Conservation (phyloP, 768 basidiomycete genomes). For the Tulasnella sp. region DNA sequence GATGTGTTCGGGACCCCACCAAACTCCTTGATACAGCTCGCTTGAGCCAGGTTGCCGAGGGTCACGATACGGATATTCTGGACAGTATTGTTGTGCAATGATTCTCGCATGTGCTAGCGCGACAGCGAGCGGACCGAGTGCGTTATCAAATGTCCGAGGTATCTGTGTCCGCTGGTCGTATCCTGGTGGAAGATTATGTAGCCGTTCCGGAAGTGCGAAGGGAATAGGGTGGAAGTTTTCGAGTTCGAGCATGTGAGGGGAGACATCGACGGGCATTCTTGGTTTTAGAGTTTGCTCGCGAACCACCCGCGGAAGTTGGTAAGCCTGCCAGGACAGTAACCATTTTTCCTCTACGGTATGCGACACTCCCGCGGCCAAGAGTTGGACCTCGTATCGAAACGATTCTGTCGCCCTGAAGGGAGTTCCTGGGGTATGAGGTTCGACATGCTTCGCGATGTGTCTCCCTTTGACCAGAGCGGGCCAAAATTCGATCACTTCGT, state of each 20-base stretch:
- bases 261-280: conserved; percentile 3
- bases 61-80: not conserved
- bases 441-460: not conserved
- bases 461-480: not conserved
- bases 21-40: conserved; percentile 9
- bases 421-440: not conserved
- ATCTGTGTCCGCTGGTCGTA: not conserved
- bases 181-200: not conserved
- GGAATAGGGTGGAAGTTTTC: conserved; percentile 2
- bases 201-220: not conserved
- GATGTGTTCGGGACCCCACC: conserved; percentile 9
- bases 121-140: not conserved
- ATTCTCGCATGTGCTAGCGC: not conserved
- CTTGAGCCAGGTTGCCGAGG: not conserved
- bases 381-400: not conserved
- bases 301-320: not conserved
- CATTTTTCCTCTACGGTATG: not conserved
- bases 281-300: not conserved
- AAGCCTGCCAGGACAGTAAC: conserved; percentile 1
- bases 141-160: conserved; percentile 10
- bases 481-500: conserved; percentile 8
- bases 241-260: not conserved
- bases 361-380: not conserved
- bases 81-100: not conserved
- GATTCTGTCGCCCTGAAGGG: not conserved